A percentile compares a stretch with the other conserved stretches of the same genome.
phyloP scores from a whole-genome alignment of 2,329 filamentous ascomycete species.

The Microsporum canis region DNA sequence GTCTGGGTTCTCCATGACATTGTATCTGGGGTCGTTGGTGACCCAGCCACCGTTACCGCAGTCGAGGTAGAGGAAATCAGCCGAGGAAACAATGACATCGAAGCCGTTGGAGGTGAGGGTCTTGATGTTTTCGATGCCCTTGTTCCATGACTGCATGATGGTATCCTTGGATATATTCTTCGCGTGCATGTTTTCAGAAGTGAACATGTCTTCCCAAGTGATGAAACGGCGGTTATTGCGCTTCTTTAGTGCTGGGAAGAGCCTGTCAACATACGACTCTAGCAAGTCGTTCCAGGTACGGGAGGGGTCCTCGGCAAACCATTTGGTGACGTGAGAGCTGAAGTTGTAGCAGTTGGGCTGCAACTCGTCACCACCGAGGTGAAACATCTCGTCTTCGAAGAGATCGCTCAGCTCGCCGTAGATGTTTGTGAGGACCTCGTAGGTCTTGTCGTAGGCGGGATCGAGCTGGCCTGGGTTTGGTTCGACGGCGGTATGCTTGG shows the following conservation, averaged over 20 bases:
- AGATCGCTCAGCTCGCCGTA: slow-evolving; percentile 43
- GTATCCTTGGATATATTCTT: slow-evolving; percentile 40
- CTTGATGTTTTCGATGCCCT: slow-evolving; percentile 40
- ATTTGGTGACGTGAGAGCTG: slow-evolving; percentile 39
- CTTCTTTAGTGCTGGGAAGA: slow-evolving; percentile 41
- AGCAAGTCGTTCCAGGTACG: slow-evolving; percentile 42
- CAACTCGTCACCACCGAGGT: slow-evolving; percentile 47
- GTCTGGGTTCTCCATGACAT: slow-evolving; percentile 43
- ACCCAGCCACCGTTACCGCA: slow-evolving; percentile 46
- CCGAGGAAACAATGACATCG: slow-evolving; percentile 46
- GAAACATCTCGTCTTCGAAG: slow-evolving; percentile 45
- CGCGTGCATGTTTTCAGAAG: slow-evolving; percentile 34
- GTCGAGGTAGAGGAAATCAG: slow-evolving; percentile 48
- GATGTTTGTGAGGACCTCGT: slow-evolving; percentile 43
- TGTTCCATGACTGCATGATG: slow-evolving; percentile 47
- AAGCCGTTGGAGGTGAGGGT: slow-evolving; percentile 42
- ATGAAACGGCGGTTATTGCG: slow-evolving; percentile 41
- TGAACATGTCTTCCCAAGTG: slow-evolving; percentile 47
- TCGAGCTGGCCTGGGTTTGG: slow-evolving; percentile 48
- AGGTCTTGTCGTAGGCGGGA: slow-evolving; percentile 45
- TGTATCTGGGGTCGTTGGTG: slow-evolving; percentile 46
- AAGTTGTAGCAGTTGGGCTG: slow-evolving; percentile 49
- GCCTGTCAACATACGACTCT: slow-evolving; percentile 45
- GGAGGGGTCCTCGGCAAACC: slow-evolving; percentile 41
- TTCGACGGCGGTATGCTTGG: slow-evolving; percentile 44